A percentile compares a stretch with the other conserved stretches of the same genome.
Evolutionary conservation across 352 stramenopile genomes (phyloP).

Genomic region (Ochromonadaceae sp.): DNA sequence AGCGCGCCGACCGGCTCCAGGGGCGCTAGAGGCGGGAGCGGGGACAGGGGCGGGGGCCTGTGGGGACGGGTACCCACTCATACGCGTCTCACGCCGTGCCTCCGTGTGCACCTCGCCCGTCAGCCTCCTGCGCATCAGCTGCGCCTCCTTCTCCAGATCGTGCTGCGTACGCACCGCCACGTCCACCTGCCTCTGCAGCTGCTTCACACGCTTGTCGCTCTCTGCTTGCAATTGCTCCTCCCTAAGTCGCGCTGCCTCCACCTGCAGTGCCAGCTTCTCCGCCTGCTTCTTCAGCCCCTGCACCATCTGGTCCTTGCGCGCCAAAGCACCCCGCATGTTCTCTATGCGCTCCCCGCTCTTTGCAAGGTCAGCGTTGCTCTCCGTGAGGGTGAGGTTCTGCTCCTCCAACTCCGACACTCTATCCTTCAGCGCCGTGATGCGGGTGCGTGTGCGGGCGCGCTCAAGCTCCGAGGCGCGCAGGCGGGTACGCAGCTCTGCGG

Average conservation of each 20-base stretch:
- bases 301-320: background rate
- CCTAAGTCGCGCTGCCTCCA: background rate
- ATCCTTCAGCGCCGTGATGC: background rate
- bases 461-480: background rate
- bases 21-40: background rate
- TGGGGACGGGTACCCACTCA: background rate
- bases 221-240: background rate
- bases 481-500: background rate
- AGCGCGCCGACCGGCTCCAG: background rate
- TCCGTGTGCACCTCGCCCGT: background rate
- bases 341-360: background rate
- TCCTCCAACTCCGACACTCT: background rate
- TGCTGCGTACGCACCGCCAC: background rate
- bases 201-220: background rate
- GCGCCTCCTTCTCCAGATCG: background rate
- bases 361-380: background rate
- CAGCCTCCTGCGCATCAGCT: background rate
- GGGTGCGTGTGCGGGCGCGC: background rate
- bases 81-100: background rate
- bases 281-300: background rate
- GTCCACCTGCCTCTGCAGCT: slow-evolving; percentile 1
- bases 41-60: background rate
- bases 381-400: background rate
- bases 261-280: background rate
- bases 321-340: background rate